These are phyloP conservation scores for Yamadazyma aaseri DNA, from an alignment of 1,139 yeast genomes.

Conservation along the genomic window DNA sequence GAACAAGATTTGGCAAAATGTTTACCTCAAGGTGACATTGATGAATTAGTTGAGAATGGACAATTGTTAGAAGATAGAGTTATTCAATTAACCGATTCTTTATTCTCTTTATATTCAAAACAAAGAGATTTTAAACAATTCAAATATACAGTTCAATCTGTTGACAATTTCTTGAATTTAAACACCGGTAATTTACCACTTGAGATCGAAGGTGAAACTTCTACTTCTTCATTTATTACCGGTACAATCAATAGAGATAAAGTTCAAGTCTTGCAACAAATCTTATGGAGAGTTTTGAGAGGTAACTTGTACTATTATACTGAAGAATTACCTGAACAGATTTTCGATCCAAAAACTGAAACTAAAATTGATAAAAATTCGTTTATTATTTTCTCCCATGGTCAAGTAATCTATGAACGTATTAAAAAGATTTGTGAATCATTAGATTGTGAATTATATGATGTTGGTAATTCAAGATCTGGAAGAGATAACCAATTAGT, in stretches of 20 bases:
- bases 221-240: slow-evolving; percentile 53
- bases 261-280: slow-evolving; percentile 72
- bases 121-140: slow-evolving; percentile 39
- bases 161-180: slow-evolving; percentile 59
- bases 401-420: slow-evolving; percentile 39
- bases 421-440: slow-evolving; percentile 46
- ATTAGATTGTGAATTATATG: slow-evolving; percentile 43
- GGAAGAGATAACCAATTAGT: slow-evolving; percentile 48
- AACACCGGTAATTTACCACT: slow-evolving; percentile 26
- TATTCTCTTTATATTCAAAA: slow-evolving; percentile 32
- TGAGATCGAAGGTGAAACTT: slow-evolving; percentile 13
- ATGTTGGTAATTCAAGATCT: slow-evolving; percentile 29
- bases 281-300: slow-evolving; percentile 89
- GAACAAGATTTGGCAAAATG: slow-evolving; percentile 36
- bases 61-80: slow-evolving; percentile 48
- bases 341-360: slow-evolving; percentile 38
- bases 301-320: slow-evolving; percentile 82
- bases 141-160: slow-evolving; percentile 51
- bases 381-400: slow-evolving; percentile 48
- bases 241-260: slow-evolving; percentile 82
- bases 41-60: slow-evolving; percentile 69
- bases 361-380: slow-evolving; percentile 36
- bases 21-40: slow-evolving; percentile 65
- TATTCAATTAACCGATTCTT: slow-evolving; percentile 38
- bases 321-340: slow-evolving; percentile 57